Evolutionary conservation across 768 basidiomycete genomes (phyloP), one percentile per base, ranked within the genome.

Genomic region (Crucibulum laeve): DNA sequence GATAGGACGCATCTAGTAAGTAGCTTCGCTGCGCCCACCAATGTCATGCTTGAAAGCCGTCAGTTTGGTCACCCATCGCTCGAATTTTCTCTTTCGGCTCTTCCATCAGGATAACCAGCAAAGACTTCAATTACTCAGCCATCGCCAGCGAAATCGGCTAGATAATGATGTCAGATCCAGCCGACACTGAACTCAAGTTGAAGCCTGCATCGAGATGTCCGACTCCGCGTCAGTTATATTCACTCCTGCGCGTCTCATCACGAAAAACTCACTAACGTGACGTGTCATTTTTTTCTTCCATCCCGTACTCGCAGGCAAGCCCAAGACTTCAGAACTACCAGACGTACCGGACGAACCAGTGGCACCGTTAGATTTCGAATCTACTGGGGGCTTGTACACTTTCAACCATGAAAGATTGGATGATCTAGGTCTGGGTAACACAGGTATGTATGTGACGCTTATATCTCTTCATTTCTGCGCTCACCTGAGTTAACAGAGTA

Each of bases 191-290:
- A n/a, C n/a, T 30, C n/a, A 17, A 36, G 7, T 19, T 36, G 18
- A 10, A 36, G 35, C 35, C 35, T 36, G 35, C 35, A 6, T 36
- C 35, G 35, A 36, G 18, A 36, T 36, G 35, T 18, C 35, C 35
- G 7, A 36, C 11, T 8, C 35, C 35, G 7, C 35, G 35, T 36
- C 7, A 7, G 17, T 36, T 36, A 10, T 17, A 7, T 11, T 36
- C 35, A 6, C 18, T 36, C 17, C 8, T 18, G 7, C 35, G 8
- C 35, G 18, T 36, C 17, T 36, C 35, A 8, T 36, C 18, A 7
- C 35, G 6, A 11, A 36, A 8, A 10, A 10, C 18, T 19, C 7
- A 19, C 7, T 17, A 36, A 6, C 8, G 17, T 30, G 17, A 8
- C 7, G 35, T 6, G 7, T 36, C 18, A 6, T 36, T 10, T 7